Base-by-base conservation (phyloP, 2,329 filamentous ascomycete genomes). In the Calonectria fujianensis region DNA sequence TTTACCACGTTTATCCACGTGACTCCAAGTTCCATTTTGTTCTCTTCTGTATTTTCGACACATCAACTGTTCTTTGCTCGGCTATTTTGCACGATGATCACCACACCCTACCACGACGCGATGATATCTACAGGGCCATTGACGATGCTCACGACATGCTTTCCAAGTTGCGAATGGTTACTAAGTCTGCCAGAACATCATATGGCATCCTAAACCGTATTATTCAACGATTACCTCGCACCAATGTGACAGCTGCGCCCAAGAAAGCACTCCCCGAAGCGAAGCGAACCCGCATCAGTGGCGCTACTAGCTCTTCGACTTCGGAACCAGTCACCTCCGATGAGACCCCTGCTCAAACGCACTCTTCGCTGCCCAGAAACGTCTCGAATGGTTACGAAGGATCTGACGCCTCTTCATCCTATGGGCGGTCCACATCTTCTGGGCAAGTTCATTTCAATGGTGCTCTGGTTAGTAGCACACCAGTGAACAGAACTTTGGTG, bases 11-110 rank as follows among this genome's bases (percentile, higher is more conserved):
- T 11, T 87, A 85, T 63, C 87, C 87, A 0, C 81, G 86, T 16
- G 87, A 89, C 57, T 84, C 86, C 8, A 89, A 88, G 45, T 89
- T 89, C 52, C 87, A 90, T 75, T 85, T 88, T 67, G 85, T 88
- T 8, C 82, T 88, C 0, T 90, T 90, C 71, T 83, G 84, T 54
- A 86, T 90, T 39, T 91, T 91, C 61, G 88, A 91, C 74, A 89
- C 87, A 0, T 85, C 88, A 0, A 87, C 89, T 0, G 82, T 89
- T 24, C 79, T 90, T 6, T 90, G 88, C 81, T 90, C 89, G 0
- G 86, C 88, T 3, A 82, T 91, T 9, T 84, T 90, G 6, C 89
- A 90, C 73, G 89, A 91, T 72, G 79, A 82, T n/a, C 82, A 87
- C 37, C 76, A 80, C 24, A 82, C 80, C 16, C 81, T 90, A 4